A percentile compares a stretch with the other conserved stretches of the same genome.
These are phyloP conservation scores for Chrysoporthe austroafricana DNA, from an alignment of 2,329 filamentous ascomycete species.

Conservation along the genomic window DNA sequence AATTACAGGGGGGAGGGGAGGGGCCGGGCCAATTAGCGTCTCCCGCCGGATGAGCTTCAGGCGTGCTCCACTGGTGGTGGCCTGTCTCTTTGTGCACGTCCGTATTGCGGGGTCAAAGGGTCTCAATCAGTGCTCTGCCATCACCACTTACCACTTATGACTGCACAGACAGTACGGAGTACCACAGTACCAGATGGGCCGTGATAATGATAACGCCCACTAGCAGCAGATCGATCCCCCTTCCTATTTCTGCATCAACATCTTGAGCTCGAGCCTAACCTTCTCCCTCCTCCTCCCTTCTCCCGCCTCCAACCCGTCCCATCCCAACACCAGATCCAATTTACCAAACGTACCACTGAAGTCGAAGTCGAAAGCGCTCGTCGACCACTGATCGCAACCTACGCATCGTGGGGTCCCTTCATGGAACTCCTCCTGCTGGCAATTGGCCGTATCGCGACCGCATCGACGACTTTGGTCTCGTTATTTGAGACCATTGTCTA, in stretches of 20 bases:
- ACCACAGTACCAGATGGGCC: constrained; percentile 19
- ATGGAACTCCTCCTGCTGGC: constrained; percentile 45
- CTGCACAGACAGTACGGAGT: constrained; percentile 4
- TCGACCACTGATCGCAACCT: constrained; percentile 24
- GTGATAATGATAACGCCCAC: constrained; percentile 18
- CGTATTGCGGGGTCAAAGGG: constrained; percentile 8
- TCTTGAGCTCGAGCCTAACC: constrained; percentile 18
- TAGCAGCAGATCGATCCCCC: constrained; percentile 18
- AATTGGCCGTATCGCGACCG: constrained; percentile 57
- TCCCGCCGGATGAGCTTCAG: constrained; percentile 1
- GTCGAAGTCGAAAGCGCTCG: constrained; percentile 14
- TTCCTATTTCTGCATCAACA: constrained; percentile 13
- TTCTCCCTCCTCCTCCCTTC: constrained; percentile 1
- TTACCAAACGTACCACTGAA: constrained; percentile 1
- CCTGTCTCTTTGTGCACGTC: constrained; percentile 2
- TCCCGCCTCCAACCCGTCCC: constrained; percentile 16
- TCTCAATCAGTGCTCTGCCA: constrained; percentile 16
- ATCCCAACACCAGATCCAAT: background rate
- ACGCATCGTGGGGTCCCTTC: constrained; percentile 37
- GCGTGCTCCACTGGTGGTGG: background rate
- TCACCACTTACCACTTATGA: constrained; percentile 16
- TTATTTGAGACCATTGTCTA: constrained; percentile 52
- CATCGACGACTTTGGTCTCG: constrained; percentile 63
- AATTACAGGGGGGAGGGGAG: background rate
- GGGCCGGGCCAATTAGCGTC: background rate